Conservation (phyloP, 2,329 filamentous ascomycete species). For the Harringtonia aguacate region DNA sequence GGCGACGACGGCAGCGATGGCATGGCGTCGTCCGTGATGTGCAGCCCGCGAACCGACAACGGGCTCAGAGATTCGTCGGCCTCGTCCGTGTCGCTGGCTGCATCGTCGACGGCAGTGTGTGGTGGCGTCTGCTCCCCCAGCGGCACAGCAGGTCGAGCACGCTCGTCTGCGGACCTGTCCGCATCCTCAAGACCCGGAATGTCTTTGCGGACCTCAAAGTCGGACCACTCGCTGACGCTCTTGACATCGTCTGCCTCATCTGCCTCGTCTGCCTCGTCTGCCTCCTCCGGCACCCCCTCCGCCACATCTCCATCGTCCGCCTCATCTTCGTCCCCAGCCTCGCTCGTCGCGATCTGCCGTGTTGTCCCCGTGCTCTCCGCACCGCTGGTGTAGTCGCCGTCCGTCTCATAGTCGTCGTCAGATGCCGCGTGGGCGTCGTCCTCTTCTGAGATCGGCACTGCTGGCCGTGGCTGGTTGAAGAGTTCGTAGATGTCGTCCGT, state of each 20-base stretch:
- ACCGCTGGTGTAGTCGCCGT: slow-evolving; percentile 72
- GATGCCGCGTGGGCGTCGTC: slow-evolving; percentile 32
- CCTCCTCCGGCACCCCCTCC: slow-evolving; percentile 36
- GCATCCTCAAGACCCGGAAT: no score
- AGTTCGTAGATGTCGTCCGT: slow-evolving; percentile 97
- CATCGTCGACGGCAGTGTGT: background rate
- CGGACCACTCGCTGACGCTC: slow-evolving; percentile 76
- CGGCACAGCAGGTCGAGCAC: no score
- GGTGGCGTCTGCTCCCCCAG: slow-evolving; percentile 17
- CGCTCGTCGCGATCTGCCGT: slow-evolving; percentile 41
- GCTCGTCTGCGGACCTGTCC: no score
- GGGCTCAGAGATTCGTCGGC: slow-evolving; percentile 17
- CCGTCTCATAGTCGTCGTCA: slow-evolving; percentile 50
- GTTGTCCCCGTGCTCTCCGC: slow-evolving; percentile 71
- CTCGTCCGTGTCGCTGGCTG: slow-evolving; percentile 17
- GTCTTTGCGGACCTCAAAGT: slow-evolving; percentile 68
- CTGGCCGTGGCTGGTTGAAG: slow-evolving; percentile 68
- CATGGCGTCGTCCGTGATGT: background rate
- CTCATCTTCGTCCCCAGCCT: slow-evolving; percentile 34
- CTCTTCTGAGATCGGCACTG: slow-evolving; percentile 22
- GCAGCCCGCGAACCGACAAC: slow-evolving; percentile 2
- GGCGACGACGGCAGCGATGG: slow-evolving; percentile 5
- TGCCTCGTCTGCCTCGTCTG: slow-evolving; percentile 33
- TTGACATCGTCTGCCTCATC: slow-evolving; percentile 42
- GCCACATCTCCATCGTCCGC: slow-evolving; percentile 31